Evolutionary conservation across 805 yeast species (phyloP).

Genomic region (Ogataea paraovalis): DNA sequence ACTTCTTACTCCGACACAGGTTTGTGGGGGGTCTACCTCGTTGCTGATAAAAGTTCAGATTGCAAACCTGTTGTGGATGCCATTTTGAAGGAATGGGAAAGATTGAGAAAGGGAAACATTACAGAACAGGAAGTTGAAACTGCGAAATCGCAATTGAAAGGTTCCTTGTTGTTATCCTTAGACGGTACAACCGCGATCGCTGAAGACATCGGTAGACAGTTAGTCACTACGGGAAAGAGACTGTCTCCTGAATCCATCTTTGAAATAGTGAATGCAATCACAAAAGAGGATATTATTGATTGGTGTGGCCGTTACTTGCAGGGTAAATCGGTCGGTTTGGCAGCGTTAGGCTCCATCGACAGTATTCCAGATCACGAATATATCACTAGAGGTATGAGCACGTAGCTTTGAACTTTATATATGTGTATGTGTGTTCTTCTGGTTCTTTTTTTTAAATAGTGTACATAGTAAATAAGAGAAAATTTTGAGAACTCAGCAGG

Average conservation of each 20-base stretch:
- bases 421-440: too few relatives aligned
- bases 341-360: conserved; percentile 82
- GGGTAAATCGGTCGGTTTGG: conserved; percentile 79
- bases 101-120: conserved; percentile 74
- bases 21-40: conserved; percentile 92
- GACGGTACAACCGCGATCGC: conserved; percentile 96
- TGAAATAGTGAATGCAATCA: conserved; percentile 69
- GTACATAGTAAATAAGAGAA: too few relatives aligned
- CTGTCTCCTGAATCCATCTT: conserved; percentile 72
- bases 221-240: conserved; percentile 87
- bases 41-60: conserved; percentile 70
- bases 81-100: conserved; percentile 81
- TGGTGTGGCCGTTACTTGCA: conserved; percentile 86
- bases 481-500: too few relatives aligned
- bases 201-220: conserved; percentile 96
- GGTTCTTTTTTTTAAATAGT: too few relatives aligned
- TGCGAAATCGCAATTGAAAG: conserved; percentile 92
- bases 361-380: conserved; percentile 67
- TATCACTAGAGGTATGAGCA: conserved; percentile 37
- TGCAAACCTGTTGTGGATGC: conserved; percentile 68
- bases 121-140: conserved; percentile 85
- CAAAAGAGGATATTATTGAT: conserved; percentile 70
- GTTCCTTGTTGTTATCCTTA: conserved; percentile 79
- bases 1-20: conserved; percentile 98
- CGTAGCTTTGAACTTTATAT: too few relatives aligned